Evolutionary conservation across 495 filamentous ascomycete species (phyloP).

Genomic region (Annulohypoxylon moriforme): DNA sequence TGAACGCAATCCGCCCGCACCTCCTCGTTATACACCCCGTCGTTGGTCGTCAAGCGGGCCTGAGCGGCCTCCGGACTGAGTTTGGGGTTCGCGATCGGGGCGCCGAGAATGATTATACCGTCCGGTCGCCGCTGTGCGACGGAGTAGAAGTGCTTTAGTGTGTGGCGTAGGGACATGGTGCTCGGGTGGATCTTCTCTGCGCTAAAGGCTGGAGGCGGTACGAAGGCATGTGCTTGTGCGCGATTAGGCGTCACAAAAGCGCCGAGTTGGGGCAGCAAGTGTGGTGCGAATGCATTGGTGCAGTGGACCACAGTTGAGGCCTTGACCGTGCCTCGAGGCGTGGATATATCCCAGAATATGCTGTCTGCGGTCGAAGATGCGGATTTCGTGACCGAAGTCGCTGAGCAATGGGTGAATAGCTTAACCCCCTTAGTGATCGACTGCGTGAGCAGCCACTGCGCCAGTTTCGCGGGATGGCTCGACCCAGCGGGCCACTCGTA

Average conservation of each 20-base stretch:
- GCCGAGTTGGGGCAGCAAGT: conserved; percentile 42
- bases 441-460: conserved; percentile 45
- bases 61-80: conserved; percentile 27
- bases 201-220: conserved; percentile 37
- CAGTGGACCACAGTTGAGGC: conserved; percentile 44
- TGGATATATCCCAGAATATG: conserved; percentile 28
- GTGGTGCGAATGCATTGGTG: conserved; percentile 47
- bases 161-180: conserved; percentile 47
- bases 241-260: conserved; percentile 40
- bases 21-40: conserved; percentile 40
- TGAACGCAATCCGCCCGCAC: conserved; percentile 38
- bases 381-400: conserved; percentile 21
- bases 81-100: conserved; percentile 41
- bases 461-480: conserved; percentile 45
- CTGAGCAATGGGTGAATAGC: conserved; percentile 47
- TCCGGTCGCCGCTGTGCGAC: conserved; percentile 41
- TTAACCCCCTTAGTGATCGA: conserved; percentile 26
- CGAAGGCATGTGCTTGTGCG: conserved; percentile 46
- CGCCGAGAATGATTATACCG: conserved; percentile 45
- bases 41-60: conserved; percentile 28
- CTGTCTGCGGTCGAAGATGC: conserved; percentile 16
- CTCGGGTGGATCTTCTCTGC: conserved; percentile 16
- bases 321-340: conserved; percentile 32
- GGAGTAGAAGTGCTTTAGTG: conserved; percentile 47
- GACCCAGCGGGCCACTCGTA: conserved; percentile 50